Conservation (phyloP, 768 basidiomycete species). For the Suillus plorans region DNA sequence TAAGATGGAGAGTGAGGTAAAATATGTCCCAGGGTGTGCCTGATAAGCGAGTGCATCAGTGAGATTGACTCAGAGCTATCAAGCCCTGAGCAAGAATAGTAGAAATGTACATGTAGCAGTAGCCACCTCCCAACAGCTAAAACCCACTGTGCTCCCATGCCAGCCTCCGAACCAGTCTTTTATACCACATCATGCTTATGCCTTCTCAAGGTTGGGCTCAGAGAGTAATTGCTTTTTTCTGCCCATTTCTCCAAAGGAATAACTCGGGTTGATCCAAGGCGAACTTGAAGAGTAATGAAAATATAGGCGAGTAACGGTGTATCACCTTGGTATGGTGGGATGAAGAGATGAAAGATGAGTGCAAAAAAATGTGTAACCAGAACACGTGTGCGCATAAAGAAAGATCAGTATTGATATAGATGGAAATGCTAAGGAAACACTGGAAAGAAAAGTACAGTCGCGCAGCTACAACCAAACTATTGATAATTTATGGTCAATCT, state of each 20-base stretch:
- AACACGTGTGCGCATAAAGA: not conserved
- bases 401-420: not conserved
- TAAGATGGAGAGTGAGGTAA: no score
- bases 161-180: not conserved
- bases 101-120: no score
- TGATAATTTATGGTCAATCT: not conserved
- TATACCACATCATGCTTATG: not conserved
- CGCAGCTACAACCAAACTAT: not conserved
- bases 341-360: no score
- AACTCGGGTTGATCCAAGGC: no score
- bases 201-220: not conserved
- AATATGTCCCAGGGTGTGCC: no score
- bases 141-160: not conserved
- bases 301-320: no score
- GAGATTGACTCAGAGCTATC: not conserved
- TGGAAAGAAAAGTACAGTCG: not conserved
- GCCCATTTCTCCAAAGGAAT: no score
- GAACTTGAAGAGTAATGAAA: no score
- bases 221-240: not conserved
- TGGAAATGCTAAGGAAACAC: not conserved
- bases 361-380: not conserved
- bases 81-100: not conserved
- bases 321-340: no score
- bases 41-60: no score
- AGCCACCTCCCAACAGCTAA: not conserved